Percentiles rank a stretch among this genome's conserved stretches.
Evolutionary conservation across 192 early-diverging fungal genomes (phyloP).

Genomic region (Phycomyces nitens): DNA sequence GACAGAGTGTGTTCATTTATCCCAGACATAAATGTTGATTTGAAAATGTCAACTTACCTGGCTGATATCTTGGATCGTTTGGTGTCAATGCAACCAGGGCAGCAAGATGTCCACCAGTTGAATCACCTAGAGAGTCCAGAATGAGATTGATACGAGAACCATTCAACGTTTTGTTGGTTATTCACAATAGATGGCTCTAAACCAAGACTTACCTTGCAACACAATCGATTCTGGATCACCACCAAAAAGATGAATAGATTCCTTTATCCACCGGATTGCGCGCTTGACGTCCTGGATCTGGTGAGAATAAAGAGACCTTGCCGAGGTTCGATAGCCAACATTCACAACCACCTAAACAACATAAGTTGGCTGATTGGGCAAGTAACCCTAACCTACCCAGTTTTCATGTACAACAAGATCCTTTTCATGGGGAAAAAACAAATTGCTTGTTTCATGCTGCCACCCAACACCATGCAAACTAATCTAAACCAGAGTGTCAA

Average conservation of each 20-base stretch:
- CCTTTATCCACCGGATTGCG: constrained; percentile 63
- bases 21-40: neutral
- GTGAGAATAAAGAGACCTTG: constrained; percentile 46
- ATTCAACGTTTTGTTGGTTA: neutral
- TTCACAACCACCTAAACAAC: constrained; percentile 54
- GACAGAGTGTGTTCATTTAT: no score
- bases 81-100: constrained; percentile 26
- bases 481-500: constrained; percentile 3
- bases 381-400: constrained; percentile 13
- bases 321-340: constrained; percentile 52
- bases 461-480: neutral
- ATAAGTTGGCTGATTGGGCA: no score
- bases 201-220: constrained; percentile 41
- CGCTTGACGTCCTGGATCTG: constrained; percentile 68
- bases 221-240: constrained; percentile 64
- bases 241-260: constrained; percentile 55
- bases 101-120: constrained; percentile 28
- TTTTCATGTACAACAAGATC: constrained; percentile 4
- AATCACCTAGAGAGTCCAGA: constrained; percentile 14
- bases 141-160: no score
- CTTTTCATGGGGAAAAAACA: constrained; percentile 1
- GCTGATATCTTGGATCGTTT: constrained; percentile 30
- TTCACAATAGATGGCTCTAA: neutral
- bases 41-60: neutral
- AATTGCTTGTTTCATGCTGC: constrained; percentile 8